Evolutionary conservation across 1,284 basidiomycete species (phyloP), one percentile per base, ranked within the genome.

Genomic region (Irpex lacteus): DNA sequence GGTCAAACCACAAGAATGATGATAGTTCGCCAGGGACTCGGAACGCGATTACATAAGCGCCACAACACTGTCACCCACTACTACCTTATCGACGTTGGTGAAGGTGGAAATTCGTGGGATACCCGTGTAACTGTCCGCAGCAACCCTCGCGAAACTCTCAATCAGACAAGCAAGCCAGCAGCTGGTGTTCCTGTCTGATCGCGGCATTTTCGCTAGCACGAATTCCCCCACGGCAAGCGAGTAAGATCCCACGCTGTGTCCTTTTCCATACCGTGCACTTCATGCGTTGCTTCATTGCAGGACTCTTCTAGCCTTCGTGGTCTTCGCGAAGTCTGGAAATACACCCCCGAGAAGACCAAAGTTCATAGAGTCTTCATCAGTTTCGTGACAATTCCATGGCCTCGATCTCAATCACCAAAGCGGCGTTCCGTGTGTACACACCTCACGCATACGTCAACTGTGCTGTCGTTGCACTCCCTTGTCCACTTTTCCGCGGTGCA

Each of bases 381-480:
- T 53, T 18, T 9, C 19, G 21, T 21, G 50, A 53, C 18, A 53
- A 53, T 53, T 9, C 21, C 21, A 19, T 26, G 54, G n/a, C 54
- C 54, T 56, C 54, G 54, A 56, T 56, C 32, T 34, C 54, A 56
- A 56, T 56, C 54, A 56, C 54, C 54, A 36, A 15, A 15, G 32
- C 26, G 54, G 54, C 54, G 54, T 56, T 37, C 54, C 54, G 54
- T 56, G 54, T 32, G 50, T 53, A 53, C 50, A 19, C n/a, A 18
- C 21, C 21, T 19, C 50, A 53, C 50, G 9, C 50, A 53, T 26
- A 18, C 50, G 18, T 53, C 50, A 53, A 53, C 3, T 53, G 18
- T 8, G n/a, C 50, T 19, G 18, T 53, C 26, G 15, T 47, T 47
- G n/a, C 40, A 47, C 3, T 47, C 40, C 40, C 40, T 47, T n/a